Evolutionary conservation across 163 green algal species (phyloP).

Genomic region (Chlamydomonas reinhardtii): DNA sequence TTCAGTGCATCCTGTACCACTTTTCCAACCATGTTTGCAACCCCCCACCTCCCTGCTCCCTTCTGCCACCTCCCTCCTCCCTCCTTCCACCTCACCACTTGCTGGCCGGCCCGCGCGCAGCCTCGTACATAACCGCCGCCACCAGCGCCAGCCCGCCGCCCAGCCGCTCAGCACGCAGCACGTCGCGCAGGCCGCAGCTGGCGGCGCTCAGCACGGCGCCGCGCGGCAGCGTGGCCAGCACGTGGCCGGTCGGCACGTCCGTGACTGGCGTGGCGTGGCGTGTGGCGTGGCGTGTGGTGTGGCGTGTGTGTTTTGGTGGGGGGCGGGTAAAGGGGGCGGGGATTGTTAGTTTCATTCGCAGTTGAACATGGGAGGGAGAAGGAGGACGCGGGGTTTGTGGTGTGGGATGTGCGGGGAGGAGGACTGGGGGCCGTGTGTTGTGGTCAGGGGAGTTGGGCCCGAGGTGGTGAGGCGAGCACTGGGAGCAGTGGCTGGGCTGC

Average conservation of each 20-base stretch:
- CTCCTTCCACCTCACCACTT: slow-evolving; percentile 64
- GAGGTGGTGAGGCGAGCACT: too few species aligned
- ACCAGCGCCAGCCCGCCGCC: slow-evolving; percentile 75
- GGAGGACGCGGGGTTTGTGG: too few species aligned
- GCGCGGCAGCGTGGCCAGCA: slow-evolving; percentile 83
- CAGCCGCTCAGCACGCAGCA: slow-evolving; percentile 69
- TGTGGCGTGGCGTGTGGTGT: neutral
- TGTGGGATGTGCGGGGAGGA: too few species aligned
- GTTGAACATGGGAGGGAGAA: too few species aligned
- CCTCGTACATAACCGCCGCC: slow-evolving; percentile 84
- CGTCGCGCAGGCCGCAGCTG: slow-evolving; percentile 65
- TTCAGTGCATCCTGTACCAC: too few species aligned
- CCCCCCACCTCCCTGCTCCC: too few species aligned
- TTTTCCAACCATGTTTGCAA: too few species aligned
- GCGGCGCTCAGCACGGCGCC: slow-evolving; percentile 71
- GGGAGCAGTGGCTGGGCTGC: too few species aligned
- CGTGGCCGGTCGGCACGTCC: slow-evolving; percentile 51
- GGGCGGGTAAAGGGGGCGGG: neutral
- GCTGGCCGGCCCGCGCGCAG: slow-evolving; percentile 42
- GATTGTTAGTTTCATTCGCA: too few species aligned
- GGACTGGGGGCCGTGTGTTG: too few species aligned
- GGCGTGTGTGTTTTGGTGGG: neutral
- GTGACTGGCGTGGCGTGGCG: too few species aligned
- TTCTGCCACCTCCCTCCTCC: neutral
- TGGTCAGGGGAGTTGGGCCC: too few species aligned